Conservation (phyloP, 2,329 filamentous ascomycete species). For the Talaromyces sp. region DNA sequence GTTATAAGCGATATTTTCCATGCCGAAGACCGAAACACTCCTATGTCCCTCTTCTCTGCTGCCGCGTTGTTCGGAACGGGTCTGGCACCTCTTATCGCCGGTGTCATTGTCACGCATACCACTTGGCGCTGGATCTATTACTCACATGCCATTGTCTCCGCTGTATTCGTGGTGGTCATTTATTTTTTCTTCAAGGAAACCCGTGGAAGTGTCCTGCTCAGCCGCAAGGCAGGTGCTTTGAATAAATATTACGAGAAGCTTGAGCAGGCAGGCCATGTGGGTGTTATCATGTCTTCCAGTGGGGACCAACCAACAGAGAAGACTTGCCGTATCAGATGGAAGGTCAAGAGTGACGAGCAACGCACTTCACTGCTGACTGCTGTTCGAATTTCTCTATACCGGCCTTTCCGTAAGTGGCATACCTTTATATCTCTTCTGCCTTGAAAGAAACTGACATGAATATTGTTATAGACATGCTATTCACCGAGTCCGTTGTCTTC, state of each 20-base stretch:
- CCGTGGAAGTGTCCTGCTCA: constrained; percentile 76
- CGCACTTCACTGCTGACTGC: constrained; percentile 68
- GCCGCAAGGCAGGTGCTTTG: constrained; percentile 70
- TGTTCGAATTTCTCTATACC: constrained; percentile 72
- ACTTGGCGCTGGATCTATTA: constrained; percentile 89
- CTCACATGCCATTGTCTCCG: constrained; percentile 74
- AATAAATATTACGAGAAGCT: constrained; percentile 79
- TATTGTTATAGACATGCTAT: constrained; percentile 51
- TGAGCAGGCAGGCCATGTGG: constrained; percentile 65
- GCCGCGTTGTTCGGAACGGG: constrained; percentile 78
- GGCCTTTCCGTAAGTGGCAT: constrained; percentile 66
- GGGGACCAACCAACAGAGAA: constrained; percentile 31
- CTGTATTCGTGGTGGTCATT: constrained; percentile 65
- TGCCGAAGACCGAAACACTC: constrained; percentile 76
- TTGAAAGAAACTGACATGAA: not conserved
- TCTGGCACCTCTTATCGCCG: constrained; percentile 71
- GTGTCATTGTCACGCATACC: constrained; percentile 68
- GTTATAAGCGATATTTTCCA: constrained; percentile 86
- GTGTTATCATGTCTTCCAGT: constrained; percentile 51
- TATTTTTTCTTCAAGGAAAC: constrained; percentile 78
- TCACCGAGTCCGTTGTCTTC: constrained; percentile 64
- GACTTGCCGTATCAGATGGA: constrained; percentile 70
- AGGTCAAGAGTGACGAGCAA: constrained; percentile 77
- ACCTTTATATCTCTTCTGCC: not conserved
- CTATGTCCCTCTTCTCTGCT: constrained; percentile 88